A percentile compares a stretch with the other conserved stretches of the same genome.
Evolutionary conservation across 352 stramenopile genomes (phyloP).

Genomic region (Phytophthora fragariaefolia): DNA sequence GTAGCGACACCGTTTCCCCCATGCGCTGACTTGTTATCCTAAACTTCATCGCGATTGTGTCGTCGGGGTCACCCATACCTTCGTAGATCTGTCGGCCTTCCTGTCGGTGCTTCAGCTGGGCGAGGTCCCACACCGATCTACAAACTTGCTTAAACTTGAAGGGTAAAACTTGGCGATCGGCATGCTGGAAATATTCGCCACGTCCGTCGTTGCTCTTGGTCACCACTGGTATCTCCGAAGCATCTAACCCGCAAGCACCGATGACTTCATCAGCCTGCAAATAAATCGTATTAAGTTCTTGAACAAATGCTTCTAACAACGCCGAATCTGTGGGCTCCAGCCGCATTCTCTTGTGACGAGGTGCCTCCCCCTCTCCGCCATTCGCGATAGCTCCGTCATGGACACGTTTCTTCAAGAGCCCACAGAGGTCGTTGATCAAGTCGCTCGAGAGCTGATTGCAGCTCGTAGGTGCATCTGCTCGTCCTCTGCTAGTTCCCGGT

Average conservation of each 20-base stretch:
- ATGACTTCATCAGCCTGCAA: slow-evolving; percentile 27
- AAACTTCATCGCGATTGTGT: slow-evolving; percentile 39
- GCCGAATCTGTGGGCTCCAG: slow-evolving; percentile 36
- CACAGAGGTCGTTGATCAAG: slow-evolving; percentile 38
- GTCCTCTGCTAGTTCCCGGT: slow-evolving; percentile 30
- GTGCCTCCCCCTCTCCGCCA: slow-evolving; percentile 6
- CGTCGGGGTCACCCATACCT: slow-evolving; percentile 19
- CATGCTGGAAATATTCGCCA: slow-evolving; percentile 32
- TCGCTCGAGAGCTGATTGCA: slow-evolving; percentile 33
- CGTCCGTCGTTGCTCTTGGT: slow-evolving; percentile 27
- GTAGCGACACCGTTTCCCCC: slow-evolving; percentile 24
- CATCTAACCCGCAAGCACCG: slow-evolving; percentile 15
- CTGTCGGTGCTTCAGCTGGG: slow-evolving; percentile 33
- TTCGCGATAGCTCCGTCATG: slow-evolving; percentile 14
- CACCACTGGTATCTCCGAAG: neutral
- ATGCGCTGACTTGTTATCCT: slow-evolving; percentile 25
- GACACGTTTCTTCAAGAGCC: slow-evolving; percentile 33
- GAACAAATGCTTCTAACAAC: slow-evolving; percentile 46
- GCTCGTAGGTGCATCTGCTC: slow-evolving; percentile 32
- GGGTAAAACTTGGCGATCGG: slow-evolving; percentile 26
- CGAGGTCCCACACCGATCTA: slow-evolving; percentile 34
- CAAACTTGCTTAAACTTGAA: slow-evolving; percentile 38
- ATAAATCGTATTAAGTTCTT: slow-evolving; percentile 37
- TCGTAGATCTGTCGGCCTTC: slow-evolving; percentile 27
- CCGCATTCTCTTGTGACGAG: slow-evolving; percentile 31